Conservation (phyloP, 2,329 filamentous ascomycete species). For the Hortaea sp. region DNA sequence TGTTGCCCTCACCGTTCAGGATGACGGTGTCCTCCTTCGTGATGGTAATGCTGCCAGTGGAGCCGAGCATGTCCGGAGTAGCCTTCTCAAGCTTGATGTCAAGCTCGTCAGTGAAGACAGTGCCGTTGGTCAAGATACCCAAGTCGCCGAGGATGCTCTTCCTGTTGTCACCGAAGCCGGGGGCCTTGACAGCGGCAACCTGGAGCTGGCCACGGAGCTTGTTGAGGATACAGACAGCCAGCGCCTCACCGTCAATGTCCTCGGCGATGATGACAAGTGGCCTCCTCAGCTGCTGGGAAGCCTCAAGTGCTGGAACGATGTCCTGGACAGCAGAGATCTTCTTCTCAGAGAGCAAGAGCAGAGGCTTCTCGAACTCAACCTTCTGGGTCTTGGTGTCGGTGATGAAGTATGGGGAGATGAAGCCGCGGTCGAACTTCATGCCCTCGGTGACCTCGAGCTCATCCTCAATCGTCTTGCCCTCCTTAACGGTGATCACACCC, state of each 20-base stretch:
- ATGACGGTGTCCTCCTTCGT: constrained; percentile 99
- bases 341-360: constrained; percentile 98
- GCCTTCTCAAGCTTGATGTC: constrained; percentile 99
- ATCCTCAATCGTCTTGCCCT: constrained; percentile 96
- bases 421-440: constrained; percentile 99
- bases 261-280: constrained; percentile 97
- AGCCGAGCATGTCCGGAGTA: constrained; percentile 89
- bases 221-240: constrained; percentile 98
- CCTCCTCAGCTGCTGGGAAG: constrained; percentile 87
- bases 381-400: constrained; percentile 98
- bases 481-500: constrained; percentile 99
- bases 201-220: constrained; percentile 99
- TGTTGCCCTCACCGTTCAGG: constrained; percentile 91
- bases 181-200: constrained; percentile 96
- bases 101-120: constrained; percentile 95
- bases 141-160: constrained; percentile 98
- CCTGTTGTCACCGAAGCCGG: constrained; percentile 98
- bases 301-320: constrained; percentile 95
- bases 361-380: constrained; percentile 98
- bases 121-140: constrained; percentile 89
- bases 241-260: constrained; percentile 96
- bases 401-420: constrained; percentile 99
- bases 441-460: constrained; percentile 99
- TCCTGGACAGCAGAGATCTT: constrained; percentile 99
- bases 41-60: constrained; percentile 96